These are phyloP conservation scores for Penicillium lividum DNA, from an alignment of 495 filamentous ascomycete species.

Conservation along the genomic window DNA sequence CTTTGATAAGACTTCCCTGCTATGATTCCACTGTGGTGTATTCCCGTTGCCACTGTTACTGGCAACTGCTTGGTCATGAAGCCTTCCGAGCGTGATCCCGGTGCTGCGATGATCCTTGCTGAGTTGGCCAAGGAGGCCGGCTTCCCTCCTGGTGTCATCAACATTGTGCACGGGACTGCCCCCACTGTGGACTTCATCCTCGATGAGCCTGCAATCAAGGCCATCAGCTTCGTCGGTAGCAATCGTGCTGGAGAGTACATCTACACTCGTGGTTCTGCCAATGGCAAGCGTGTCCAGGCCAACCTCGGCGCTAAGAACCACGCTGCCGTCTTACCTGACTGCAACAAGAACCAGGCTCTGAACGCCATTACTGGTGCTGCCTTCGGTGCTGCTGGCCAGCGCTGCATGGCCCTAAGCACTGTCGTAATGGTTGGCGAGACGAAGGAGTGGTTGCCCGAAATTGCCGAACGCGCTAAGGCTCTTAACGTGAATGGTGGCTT, in stretches of 20 bases:
- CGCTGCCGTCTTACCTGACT: conserved; percentile 90
- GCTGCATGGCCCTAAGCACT: conserved; percentile 96
- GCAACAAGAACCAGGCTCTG: conserved; percentile 96
- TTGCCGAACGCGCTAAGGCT: conserved; percentile 88
- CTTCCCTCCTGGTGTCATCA: conserved; percentile 91
- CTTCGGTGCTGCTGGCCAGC: conserved; percentile 94
- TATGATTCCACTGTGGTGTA: conserved; percentile 98
- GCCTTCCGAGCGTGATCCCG: conserved; percentile 97
- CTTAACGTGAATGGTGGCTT: conserved; percentile 93
- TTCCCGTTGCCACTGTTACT: conserved; percentile 90
- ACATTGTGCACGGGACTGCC: conserved; percentile 89
- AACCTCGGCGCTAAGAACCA: conserved; percentile 99
- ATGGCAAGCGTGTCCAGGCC: conserved; percentile 93
- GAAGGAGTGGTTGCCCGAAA: conserved; percentile 85
- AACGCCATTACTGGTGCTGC: conserved; percentile 94
- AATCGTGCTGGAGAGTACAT: conserved; percentile 99
- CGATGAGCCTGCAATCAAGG: conserved; percentile 94
- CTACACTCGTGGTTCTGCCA: conserved; percentile 83
- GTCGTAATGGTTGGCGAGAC: conserved; percentile 94
- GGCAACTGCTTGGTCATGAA: conserved; percentile 95
- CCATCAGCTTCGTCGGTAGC: conserved; percentile 95
- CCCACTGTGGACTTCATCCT: conserved; percentile 96
- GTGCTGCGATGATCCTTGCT: conserved; percentile 95
- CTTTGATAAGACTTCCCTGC: conserved; percentile 81
- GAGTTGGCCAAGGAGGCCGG: conserved; percentile 90